phyloP scores from a whole-genome alignment of 2,329 filamentous ascomycete genomes.

The Aspergillus pseudonomiae region DNA sequence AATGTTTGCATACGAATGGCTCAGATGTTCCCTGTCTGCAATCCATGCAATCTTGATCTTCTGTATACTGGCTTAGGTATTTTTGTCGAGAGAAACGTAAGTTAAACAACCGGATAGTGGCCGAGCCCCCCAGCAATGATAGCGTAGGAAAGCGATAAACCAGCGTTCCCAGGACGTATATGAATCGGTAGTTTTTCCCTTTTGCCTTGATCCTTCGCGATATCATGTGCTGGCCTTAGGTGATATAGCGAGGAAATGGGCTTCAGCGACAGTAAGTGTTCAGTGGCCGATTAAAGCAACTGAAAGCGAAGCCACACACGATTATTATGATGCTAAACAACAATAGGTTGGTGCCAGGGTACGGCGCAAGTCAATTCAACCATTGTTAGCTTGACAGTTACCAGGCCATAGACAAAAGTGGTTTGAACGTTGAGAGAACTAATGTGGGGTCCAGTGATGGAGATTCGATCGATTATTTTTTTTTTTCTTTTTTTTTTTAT shows the following conservation, averaged over 20 bases:
- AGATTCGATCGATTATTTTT: neutral
- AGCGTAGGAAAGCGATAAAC: neutral
- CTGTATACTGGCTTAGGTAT: too few relatives aligned
- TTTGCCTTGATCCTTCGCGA: neutral
- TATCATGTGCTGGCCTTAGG: neutral
- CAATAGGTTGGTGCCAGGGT: neutral
- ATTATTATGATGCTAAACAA: neutral
- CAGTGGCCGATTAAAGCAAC: neutral
- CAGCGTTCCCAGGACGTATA: neutral
- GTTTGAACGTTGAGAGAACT: constrained; percentile 4
- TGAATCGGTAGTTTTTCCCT: neutral
- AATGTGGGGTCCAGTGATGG: constrained; percentile 19
- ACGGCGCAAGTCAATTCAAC: constrained; percentile 7
- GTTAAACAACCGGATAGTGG: neutral
- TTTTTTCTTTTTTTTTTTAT: neutral
- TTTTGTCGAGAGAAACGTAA: neutral
- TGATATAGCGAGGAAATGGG: neutral
- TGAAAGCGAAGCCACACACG: neutral
- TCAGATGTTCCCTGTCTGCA: neutral
- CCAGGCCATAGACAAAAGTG: constrained; percentile 3
- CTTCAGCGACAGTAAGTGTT: neutral
- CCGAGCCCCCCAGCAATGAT: neutral
- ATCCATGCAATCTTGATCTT: neutral
- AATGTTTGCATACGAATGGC: neutral
- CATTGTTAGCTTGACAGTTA: constrained; percentile 15